phyloP scores from a whole-genome alignment of 768 basidiomycete species.

The Phanerodontia chrysosporium region DNA sequence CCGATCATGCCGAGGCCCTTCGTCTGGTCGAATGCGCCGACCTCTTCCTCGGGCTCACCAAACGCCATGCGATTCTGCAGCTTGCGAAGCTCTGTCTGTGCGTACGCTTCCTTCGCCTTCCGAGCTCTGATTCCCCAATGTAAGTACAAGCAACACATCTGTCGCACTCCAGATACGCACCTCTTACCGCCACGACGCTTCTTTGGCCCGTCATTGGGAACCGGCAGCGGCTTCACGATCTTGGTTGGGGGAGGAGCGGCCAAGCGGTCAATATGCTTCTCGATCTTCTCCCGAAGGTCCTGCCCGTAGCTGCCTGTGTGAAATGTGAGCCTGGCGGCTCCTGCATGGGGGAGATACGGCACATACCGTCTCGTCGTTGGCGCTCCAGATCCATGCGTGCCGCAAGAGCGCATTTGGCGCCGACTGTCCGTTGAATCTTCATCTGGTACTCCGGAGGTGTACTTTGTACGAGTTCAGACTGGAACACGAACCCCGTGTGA shows the following conservation, averaged over 20 bases:
- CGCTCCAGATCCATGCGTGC: constrained; percentile 94
- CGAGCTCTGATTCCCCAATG: constrained; percentile 76
- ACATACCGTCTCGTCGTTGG: constrained; percentile 70
- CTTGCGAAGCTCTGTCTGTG: constrained; percentile 94
- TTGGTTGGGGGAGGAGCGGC: constrained; percentile 94
- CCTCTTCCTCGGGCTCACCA: constrained; percentile 93
- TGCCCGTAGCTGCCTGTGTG: constrained; percentile 72
- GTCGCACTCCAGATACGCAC: too few species aligned
- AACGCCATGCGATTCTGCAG: constrained; percentile 96
- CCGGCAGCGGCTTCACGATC: constrained; percentile 87
- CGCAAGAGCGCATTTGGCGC: constrained; percentile 86
- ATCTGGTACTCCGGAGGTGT: constrained; percentile 88
- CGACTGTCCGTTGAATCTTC: constrained; percentile 89
- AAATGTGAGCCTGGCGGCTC: background rate
- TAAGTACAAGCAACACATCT: too few species aligned
- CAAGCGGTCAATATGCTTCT: constrained; percentile 86
- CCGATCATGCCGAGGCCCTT: constrained; percentile 98
- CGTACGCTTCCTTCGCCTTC: constrained; percentile 98
- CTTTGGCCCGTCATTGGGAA: constrained; percentile 93
- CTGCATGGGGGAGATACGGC: background rate
- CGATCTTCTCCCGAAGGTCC: constrained; percentile 79
- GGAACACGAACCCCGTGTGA: constrained; percentile 96
- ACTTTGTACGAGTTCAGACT: constrained; percentile 81
- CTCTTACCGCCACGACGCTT: constrained; percentile 94
- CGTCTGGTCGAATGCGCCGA: constrained; percentile 96